Base-by-base conservation (phyloP, 1,284 basidiomycete species). In the Moniliella sp. region DNA sequence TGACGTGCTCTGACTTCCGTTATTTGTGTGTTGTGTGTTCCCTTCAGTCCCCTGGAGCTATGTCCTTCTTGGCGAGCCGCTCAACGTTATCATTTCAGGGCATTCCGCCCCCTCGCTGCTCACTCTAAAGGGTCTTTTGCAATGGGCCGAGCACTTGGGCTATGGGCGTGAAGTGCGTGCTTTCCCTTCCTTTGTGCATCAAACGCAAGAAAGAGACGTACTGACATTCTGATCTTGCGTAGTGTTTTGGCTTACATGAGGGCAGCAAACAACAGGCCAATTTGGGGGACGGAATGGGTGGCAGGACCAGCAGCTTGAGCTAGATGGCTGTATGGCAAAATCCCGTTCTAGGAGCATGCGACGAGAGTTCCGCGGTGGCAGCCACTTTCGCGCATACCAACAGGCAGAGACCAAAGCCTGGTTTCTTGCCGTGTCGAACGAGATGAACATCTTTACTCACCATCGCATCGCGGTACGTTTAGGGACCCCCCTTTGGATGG, bases 1-100 rank as follows among this genome's bases (percentile, higher is more conserved):
- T n/a, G n/a, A n/a, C n/a, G n/a, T n/a, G n/a, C n/a, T n/a, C n/a
- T n/a, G n/a, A n/a, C n/a, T n/a, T n/a, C n/a, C n/a, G n/a, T n/a
- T n/a, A n/a, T n/a, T n/a, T n/a, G n/a, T n/a, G n/a, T n/a, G n/a
- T n/a, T n/a, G n/a, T n/a, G n/a, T n/a, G n/a, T n/a, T n/a, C n/a
- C n/a, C n/a, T n/a, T n/a, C n/a, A n/a, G n/a, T n/a, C n/a, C n/a
- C n/a, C n/a, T n/a, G n/a, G n/a, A n/a, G n/a, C n/a, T n/a, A n/a
- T n/a, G n/a, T n/a, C n/a, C n/a, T n/a, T n/a, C n/a, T 39, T 15
- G 45, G 42, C 18, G 55, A 58, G 35, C 53, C 55, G 1, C 30
- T 58, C 34, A 55, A 58, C 33, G 38, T 58, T 26, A 53, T 58
- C 32, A 44, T 58, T 28, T 50, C 49, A 2, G 38, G 32, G 37